Evolutionary conservation across 1,284 basidiomycete species (phyloP).

Genomic region (Exsudoporus floridanus): DNA sequence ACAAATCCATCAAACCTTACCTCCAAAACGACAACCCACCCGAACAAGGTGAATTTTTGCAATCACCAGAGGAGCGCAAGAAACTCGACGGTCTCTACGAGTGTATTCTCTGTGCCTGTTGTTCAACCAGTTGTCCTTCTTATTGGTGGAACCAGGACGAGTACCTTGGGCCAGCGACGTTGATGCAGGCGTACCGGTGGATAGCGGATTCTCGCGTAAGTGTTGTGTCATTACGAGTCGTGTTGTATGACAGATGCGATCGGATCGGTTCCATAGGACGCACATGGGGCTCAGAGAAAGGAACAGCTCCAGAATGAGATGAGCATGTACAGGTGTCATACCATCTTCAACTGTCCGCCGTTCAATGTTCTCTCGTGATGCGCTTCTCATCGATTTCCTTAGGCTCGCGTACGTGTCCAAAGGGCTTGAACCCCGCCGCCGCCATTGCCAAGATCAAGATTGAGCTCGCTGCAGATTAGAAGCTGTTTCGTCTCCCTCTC

Average conservation of each 20-base stretch:
- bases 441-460: slow-evolving; percentile 91
- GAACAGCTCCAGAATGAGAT: slow-evolving; percentile 94
- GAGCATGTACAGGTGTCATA: slow-evolving; percentile 91
- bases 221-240: slow-evolving; percentile 9
- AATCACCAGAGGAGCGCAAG: slow-evolving; percentile 88
- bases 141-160: slow-evolving; percentile 99
- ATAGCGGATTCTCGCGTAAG: slow-evolving; percentile 92
- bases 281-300: slow-evolving; percentile 79
- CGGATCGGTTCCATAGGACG: slow-evolving; percentile 61
- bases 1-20: slow-evolving; percentile 98
- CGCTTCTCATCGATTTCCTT: background rate
- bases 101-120: slow-evolving; percentile 92
- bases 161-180: slow-evolving; percentile 94
- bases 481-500: background rate
- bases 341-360: slow-evolving; percentile 89
- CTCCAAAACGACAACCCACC: slow-evolving; percentile 91
- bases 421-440: slow-evolving; percentile 89
- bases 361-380: background rate
- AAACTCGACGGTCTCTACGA: slow-evolving; percentile 99
- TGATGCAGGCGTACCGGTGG: slow-evolving; percentile 97
- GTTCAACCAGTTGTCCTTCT: slow-evolving; percentile 92
- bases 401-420: slow-evolving; percentile 91
- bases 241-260: background rate
- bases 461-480: slow-evolving; percentile 76
- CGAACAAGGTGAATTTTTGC: slow-evolving; percentile 82